Conservation (phyloP, 2,329 filamentous ascomycete genomes). For the Colletotrichum karsti region DNA sequence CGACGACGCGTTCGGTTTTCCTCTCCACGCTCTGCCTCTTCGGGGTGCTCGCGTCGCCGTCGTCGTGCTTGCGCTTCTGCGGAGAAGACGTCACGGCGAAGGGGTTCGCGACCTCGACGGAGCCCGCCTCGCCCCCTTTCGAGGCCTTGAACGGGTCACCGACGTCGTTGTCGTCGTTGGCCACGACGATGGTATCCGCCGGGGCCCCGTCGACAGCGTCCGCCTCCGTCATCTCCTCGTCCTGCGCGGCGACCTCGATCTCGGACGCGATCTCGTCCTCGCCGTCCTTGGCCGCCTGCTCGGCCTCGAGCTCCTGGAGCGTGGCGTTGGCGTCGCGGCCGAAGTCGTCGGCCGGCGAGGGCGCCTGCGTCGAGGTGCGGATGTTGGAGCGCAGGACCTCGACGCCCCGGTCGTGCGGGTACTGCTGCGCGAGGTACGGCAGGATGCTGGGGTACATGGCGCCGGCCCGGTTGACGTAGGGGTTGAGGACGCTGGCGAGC, state of each 20-base stretch:
- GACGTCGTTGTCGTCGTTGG: background rate
- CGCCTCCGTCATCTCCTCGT: constrained; percentile 38
- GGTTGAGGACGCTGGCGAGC: constrained; percentile 84
- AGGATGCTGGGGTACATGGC: constrained; percentile 77
- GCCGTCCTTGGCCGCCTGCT: constrained; percentile 55
- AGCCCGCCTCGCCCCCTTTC: constrained; percentile 25
- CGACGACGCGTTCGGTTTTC: constrained; percentile 1
- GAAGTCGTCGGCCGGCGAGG: background rate
- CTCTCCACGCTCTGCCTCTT: constrained; percentile 31
- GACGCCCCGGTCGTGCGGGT: constrained; percentile 68
- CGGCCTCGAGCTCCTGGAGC: constrained; percentile 43
- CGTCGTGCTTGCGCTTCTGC: constrained; percentile 52
- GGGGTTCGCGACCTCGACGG: constrained; percentile 25
- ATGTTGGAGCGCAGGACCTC: constrained; percentile 76
- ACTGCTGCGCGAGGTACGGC: constrained; percentile 78
- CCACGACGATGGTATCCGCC: constrained; percentile 6
- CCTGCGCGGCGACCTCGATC: constrained; percentile 44
- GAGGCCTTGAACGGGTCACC: constrained; percentile 45
- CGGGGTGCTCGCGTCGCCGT: constrained; percentile 34
- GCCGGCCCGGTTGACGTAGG: constrained; percentile 70
- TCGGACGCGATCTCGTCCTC: constrained; percentile 41
- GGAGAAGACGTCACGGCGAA: constrained; percentile 29
- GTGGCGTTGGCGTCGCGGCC: constrained; percentile 19
- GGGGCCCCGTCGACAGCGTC: background rate
- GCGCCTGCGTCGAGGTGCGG: constrained; percentile 41